A percentile compares a stretch with the other conserved stretches of the same genome.
Conservation (phyloP, 1,284 basidiomycete genomes). For the Puccinia coronata region DNA sequence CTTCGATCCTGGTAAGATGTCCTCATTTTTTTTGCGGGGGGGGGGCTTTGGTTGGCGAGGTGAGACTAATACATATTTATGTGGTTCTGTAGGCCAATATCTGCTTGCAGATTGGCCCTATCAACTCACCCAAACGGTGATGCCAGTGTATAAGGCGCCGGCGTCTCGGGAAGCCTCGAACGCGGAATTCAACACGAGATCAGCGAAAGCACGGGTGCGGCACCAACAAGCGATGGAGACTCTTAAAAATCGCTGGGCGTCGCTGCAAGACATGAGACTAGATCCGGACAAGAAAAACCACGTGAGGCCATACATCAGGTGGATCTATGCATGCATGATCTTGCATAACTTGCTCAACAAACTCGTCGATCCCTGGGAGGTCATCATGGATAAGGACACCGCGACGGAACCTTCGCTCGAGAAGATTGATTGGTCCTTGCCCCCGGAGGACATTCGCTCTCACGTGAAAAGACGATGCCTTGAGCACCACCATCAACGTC, state of each 20-base stretch:
- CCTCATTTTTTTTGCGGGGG: neutral
- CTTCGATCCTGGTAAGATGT: neutral
- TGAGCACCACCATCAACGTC: no score
- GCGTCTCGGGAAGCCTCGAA: neutral
- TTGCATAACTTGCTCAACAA: neutral
- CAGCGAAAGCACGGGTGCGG: neutral
- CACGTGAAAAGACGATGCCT: no score
- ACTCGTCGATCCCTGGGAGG: neutral
- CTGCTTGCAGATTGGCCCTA: conserved; percentile 6
- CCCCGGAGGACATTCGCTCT: no score
- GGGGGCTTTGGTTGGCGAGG: neutral
- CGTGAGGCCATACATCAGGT: neutral
- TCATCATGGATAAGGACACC: no score
- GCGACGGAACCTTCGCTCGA: no score
- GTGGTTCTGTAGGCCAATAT: conserved; percentile 15
- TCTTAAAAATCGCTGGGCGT: neutral
- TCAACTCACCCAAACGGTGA: neutral
- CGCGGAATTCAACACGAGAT: neutral
- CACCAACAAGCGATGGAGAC: conserved; percentile 13
- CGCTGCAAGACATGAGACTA: neutral
- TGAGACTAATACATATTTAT: neutral
- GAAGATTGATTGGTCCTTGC: no score
- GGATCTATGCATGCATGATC: neutral
- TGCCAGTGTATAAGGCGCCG: conserved; percentile 1
- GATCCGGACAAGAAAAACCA: neutral